A percentile compares a stretch with the other conserved stretches of the same genome.
Conservation (phyloP, 2,329 filamentous ascomycete species). For the Amphichorda felina region DNA sequence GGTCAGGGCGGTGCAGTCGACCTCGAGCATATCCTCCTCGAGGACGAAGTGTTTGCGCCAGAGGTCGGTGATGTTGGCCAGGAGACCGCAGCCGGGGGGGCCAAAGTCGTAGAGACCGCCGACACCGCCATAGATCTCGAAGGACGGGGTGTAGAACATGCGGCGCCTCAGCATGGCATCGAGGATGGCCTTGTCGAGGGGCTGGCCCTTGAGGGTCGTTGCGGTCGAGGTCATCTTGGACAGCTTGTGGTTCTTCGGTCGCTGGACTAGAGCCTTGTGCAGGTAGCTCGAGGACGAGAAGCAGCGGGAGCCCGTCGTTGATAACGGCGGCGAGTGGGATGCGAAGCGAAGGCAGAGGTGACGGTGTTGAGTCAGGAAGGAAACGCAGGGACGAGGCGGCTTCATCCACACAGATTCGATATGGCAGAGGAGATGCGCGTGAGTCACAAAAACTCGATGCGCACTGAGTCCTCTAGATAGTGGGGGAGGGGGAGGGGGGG, state of each 20-base stretch:
- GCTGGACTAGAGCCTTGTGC: slow-evolving; percentile 1
- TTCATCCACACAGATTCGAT: slow-evolving; percentile 12
- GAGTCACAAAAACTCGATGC: slow-evolving; percentile 13
- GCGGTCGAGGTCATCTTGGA: slow-evolving; percentile 34
- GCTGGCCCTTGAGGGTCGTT: slow-evolving; percentile 80
- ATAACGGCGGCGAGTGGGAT: background rate
- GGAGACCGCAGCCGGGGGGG: slow-evolving; percentile 74
- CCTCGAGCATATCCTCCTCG: slow-evolving; percentile 89
- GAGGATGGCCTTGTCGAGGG: slow-evolving; percentile 70
- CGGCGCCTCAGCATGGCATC: slow-evolving; percentile 80
- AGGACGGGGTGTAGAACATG: slow-evolving; percentile 89
- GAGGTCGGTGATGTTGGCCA: slow-evolving; percentile 76
- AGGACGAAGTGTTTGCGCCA: slow-evolving; percentile 92
- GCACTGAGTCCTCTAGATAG: slow-evolving; percentile 10
- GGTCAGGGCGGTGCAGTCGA: slow-evolving; percentile 89
- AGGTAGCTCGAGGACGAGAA: slow-evolving; percentile 1
- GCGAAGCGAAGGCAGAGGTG: background rate
- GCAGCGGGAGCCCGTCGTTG: background rate
- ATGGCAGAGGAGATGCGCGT: slow-evolving; percentile 10
- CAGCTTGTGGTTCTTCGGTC: slow-evolving; percentile 3
- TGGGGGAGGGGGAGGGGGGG: slow-evolving; percentile 7
- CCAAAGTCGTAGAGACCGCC: slow-evolving; percentile 90
- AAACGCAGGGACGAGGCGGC: slow-evolving; percentile 2
- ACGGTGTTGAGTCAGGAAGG: background rate
- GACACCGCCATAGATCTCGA: slow-evolving; percentile 89